Base-by-base conservation (phyloP, 805 yeast genomes). In the Candida alai region DNA sequence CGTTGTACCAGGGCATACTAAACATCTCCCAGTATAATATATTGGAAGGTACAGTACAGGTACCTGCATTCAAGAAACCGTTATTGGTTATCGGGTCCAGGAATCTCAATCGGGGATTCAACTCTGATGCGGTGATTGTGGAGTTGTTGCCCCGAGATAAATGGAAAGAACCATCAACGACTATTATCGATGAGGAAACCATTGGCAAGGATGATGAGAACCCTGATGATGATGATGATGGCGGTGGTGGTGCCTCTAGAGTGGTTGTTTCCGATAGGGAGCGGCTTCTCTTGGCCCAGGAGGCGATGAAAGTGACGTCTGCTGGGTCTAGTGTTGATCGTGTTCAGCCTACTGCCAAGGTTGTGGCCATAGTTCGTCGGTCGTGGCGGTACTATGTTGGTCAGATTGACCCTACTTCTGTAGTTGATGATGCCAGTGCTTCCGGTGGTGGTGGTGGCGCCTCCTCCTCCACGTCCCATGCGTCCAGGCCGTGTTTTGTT, bases 341-440 rank as follows among this genome's bases (percentile, higher is more conserved):
- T 43, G 56, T 81, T 15, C 88, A 84, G 52, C 98, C 97, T n/a
- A 90, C 98, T 0, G 97, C 95, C 2, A 76, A 78, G 45, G 84
- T 93, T 22, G 97, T 93, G 9, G 94, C 95, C 19, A 74, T 93
- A 17, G 66, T 80, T 26, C 82, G 86, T 61, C 75, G 99, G 60
- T 85, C 90, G 41, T 93, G 98, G 98, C 76, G 98, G 56, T 79
- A 80, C 45, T 93, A 89, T 52, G 98, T 93, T 24, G 98, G 98
- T 10, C 96, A 89, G 57, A 71, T 93, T 42, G 81, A 90, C 2
- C 82, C 87, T 27, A 72, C 79, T 23, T 80, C 95, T 2, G 82
- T 84, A 1, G 58, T 68, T 14, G 57, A 55, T 4, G 77, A 75
- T 34, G 72, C 70, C 30, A n/a, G n/a, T n/a, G n/a, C n/a, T n/a